Evolutionary conservation across 2,329 filamentous ascomycete species (phyloP).

Genomic region (Sporothrix euskadiensis): DNA sequence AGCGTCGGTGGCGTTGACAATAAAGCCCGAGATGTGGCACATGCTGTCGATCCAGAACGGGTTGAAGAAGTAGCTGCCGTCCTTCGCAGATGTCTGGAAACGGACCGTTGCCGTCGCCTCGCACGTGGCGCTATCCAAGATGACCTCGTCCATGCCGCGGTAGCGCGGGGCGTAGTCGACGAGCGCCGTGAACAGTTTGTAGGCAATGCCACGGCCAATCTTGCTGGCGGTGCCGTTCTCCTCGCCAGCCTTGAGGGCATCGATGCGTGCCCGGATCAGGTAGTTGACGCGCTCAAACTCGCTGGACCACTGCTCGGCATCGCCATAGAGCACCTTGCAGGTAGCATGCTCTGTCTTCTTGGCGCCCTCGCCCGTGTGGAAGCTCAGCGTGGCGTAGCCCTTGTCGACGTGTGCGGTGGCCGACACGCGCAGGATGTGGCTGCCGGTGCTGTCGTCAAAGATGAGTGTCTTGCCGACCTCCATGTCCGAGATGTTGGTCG

Average conservation of each 20-base stretch:
- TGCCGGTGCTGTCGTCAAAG: constrained; percentile 47
- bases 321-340: constrained; percentile 63
- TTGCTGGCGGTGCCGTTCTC: constrained; percentile 67
- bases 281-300: constrained; percentile 70
- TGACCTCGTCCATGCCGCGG: constrained; percentile 60
- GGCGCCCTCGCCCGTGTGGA: constrained; percentile 60
- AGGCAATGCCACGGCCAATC: constrained; percentile 72
- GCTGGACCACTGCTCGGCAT: constrained; percentile 59
- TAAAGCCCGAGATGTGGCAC: constrained; percentile 61
- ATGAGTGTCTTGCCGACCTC: constrained; percentile 72
- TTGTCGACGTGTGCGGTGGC: constrained; percentile 59
- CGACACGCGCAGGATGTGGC: constrained; percentile 62
- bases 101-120: constrained; percentile 47
- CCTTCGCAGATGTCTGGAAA: constrained; percentile 51
- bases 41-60: constrained; percentile 62
- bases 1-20: constrained; percentile 59
- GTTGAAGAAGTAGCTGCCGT: constrained; percentile 56
- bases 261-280: constrained; percentile 64
- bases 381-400: constrained; percentile 57
- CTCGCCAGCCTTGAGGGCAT: constrained; percentile 60
- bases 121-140: constrained; percentile 50
- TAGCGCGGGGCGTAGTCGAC: constrained; percentile 59
- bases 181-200: constrained; percentile 65
- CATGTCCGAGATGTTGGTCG: constrained; percentile 66
- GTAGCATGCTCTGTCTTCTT: constrained; percentile 61